Base-by-base conservation (phyloP, 2,329 filamentous ascomycete species). In the Claviceps digitariae region DNA sequence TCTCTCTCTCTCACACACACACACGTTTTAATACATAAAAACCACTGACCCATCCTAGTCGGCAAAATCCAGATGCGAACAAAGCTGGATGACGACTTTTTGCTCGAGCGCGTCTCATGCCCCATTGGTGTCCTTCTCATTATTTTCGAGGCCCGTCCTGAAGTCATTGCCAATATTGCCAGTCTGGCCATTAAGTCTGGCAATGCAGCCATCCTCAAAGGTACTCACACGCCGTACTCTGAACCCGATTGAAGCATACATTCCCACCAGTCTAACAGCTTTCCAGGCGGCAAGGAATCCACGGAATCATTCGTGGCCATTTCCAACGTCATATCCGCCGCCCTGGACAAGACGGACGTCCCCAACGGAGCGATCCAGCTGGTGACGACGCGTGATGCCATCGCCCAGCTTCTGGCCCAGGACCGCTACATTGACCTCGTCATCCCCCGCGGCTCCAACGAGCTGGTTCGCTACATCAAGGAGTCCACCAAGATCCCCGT, bases 151-250 rank as follows among this genome's bases (percentile, higher is more conserved):
- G 93, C 93, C 38, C 86, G 93, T 8, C 93, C 93, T 7, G 93
- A 98, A 71, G 93, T 98, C 59, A 96, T 98, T 64, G 93, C 91
- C 65, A 98, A 98, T 69, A 97, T 98, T 64, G 90, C 93, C 57
- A 88, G 90, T 4, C 77, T 98, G 25, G 90, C 93, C 40, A 87
- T 98, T 69, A 98, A 98, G 69, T 97, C 91, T 13, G 93, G 90
- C 62, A 98, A 98, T 69, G 87, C 93, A 38, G 93, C 90, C 51
- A 97, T 98, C 62, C 75, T 98, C 56, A 98, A 98, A 76, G 91
- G 83, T 78, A 62, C 12, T 57, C n/a, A n/a, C 45, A 17, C 15
- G 31, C 31, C 10, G 31, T 34, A 13, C 7, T 17, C 3, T 38
- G 34, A 17, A 38, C 27, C 9, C 3, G 27, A 8, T 12, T n/a